These are phyloP conservation scores for Monosporascus cannonballus DNA, from an alignment of 2,329 filamentous ascomycete genomes.

Conservation along the genomic window DNA sequence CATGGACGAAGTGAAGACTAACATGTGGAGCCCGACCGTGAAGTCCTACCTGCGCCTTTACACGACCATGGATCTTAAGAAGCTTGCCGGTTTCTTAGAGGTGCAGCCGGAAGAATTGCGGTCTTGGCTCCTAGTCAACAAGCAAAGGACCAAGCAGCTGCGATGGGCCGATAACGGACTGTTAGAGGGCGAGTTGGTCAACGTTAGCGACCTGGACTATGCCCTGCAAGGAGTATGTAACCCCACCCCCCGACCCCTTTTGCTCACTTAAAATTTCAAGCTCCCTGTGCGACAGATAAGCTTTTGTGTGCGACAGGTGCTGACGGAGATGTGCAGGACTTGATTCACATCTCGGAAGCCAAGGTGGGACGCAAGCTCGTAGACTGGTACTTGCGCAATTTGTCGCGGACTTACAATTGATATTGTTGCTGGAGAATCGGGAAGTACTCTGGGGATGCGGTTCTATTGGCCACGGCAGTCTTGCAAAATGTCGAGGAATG, in stretches of 20 bases:
- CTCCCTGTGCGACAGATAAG: slow-evolving; percentile 17
- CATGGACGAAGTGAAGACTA: slow-evolving; percentile 99
- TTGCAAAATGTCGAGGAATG: slow-evolving; percentile 16
- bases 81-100: slow-evolving; percentile 94
- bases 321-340: slow-evolving; percentile 52
- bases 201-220: slow-evolving; percentile 94
- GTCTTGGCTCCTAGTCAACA: slow-evolving; percentile 92
- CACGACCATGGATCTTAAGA: slow-evolving; percentile 98
- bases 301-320: slow-evolving; percentile 15
- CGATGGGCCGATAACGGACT: slow-evolving; percentile 88
- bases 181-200: slow-evolving; percentile 86
- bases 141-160: slow-evolving; percentile 95
- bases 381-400: slow-evolving; percentile 97
- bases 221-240: slow-evolving; percentile 82
- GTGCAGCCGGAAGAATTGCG: slow-evolving; percentile 94
- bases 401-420: slow-evolving; percentile 84
- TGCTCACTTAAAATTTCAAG: slow-evolving; percentile 3
- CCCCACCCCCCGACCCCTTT: slow-evolving; percentile 1
- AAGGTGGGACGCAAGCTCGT: slow-evolving; percentile 97
- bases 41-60: slow-evolving; percentile 99
- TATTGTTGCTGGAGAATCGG: slow-evolving; percentile 1
- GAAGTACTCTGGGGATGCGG: background rate
- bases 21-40: slow-evolving; percentile 95
- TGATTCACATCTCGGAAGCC: slow-evolving; percentile 98
- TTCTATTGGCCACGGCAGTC: slow-evolving; percentile 5